Evolutionary conservation across 306 rosid species (phyloP).

Genomic region (Glycyrrhiza uralensis): DNA sequence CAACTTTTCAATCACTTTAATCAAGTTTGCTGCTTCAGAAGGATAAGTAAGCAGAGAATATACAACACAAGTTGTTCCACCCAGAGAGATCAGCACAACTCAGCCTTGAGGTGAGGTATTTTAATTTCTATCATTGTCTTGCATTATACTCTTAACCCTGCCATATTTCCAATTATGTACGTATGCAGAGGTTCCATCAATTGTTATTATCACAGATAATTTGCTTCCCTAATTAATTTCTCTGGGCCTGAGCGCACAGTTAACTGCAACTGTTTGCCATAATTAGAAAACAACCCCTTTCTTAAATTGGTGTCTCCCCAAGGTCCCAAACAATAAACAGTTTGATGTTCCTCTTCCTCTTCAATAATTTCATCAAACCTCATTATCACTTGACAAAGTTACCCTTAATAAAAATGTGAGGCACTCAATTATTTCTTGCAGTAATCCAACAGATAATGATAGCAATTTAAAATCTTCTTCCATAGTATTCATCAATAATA

Average conservation of each 20-base stretch:
- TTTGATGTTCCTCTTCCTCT: neutral
- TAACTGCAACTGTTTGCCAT: constrained; percentile 2
- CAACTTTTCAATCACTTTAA: constrained; percentile 20
- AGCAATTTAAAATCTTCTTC: neutral
- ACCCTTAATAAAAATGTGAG: constrained; percentile 24
- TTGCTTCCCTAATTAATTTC: neutral
- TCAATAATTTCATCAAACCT: constrained; percentile 18
- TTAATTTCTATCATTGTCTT: neutral
- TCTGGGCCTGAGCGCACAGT: neutral
- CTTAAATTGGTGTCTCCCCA: neutral
- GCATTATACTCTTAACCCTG: neutral
- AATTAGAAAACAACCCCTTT: constrained; percentile 28
- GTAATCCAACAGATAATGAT: neutral
- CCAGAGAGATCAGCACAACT: neutral
- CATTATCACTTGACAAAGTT: constrained; percentile 21
- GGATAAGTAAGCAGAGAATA: neutral
- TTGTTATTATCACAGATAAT: neutral
- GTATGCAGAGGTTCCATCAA: neutral
- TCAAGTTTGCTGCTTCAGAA: neutral
- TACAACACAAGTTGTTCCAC: neutral
- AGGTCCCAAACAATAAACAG: constrained; percentile 16
- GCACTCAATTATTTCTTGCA: neutral
- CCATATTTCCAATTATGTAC: neutral
- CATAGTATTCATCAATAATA: too few relatives aligned
- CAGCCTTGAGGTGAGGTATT: constrained; percentile 35